A percentile compares a stretch with the other conserved stretches of the same genome.
Evolutionary conservation across 2,329 filamentous ascomycete genomes (phyloP).

Genomic region (Ophiostoma novo-ulmi): DNA sequence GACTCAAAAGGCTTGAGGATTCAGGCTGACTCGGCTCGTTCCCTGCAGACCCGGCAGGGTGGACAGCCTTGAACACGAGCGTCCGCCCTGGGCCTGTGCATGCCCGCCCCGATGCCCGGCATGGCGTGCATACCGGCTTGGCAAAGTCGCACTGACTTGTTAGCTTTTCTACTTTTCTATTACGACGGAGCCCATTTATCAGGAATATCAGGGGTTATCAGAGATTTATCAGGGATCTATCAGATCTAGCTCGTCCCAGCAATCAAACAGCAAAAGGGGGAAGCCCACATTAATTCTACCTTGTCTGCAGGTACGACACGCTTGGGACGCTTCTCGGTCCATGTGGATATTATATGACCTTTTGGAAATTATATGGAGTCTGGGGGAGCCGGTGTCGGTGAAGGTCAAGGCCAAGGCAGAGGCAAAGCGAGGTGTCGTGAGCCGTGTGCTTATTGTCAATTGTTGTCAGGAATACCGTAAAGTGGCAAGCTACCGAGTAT

Average conservation of each 20-base stretch:
- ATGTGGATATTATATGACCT: conserved; percentile 1
- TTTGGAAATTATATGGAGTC: not conserved
- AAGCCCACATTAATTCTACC: conserved; percentile 11
- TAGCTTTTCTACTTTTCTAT: not conserved
- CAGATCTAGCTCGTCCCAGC: not conserved
- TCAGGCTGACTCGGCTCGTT: not conserved
- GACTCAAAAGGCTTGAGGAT: not conserved
- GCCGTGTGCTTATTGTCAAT: not conserved
- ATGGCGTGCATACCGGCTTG: conserved; percentile 15
- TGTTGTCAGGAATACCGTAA: not conserved
- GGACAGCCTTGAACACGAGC: conserved; percentile 3
- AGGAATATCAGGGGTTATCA: too few relatives aligned
- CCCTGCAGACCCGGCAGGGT: not conserved
- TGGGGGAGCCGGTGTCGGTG: conserved; percentile 4
- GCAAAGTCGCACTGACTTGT: conserved; percentile 17
- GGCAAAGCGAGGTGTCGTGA: not conserved
- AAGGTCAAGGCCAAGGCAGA: not conserved
- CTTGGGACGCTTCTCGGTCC: conserved; percentile 7
- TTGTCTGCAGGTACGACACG: conserved; percentile 5
- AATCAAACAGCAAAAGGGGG: not conserved
- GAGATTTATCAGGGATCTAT: not conserved
- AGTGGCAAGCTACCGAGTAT: not conserved
- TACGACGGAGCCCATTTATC: too few relatives aligned
- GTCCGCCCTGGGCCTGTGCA: conserved; percentile 10
- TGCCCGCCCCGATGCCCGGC: not conserved